Percentiles rank a stretch among this genome's conserved stretches.
Conservation (phyloP, 768 basidiomycete genomes). For the Dentipellis sp. region DNA sequence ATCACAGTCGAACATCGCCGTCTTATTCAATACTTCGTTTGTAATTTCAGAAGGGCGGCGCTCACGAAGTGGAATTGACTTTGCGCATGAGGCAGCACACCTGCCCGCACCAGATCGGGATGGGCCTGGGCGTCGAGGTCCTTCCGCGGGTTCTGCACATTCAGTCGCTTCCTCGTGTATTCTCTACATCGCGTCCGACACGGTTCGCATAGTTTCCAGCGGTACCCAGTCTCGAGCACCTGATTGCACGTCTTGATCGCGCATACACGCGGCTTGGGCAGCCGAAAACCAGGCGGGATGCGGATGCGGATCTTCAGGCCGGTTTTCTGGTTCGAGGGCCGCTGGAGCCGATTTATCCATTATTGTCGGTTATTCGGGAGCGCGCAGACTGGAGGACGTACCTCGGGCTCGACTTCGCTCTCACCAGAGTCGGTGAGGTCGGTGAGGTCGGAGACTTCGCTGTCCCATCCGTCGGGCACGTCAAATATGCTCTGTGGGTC, state of each 20-base stretch:
- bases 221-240: neutral
- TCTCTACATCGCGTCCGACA: neutral
- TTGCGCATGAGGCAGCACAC: no score
- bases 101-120: no score
- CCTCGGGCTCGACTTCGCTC: neutral
- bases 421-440: neutral
- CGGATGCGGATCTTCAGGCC: neutral
- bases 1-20: neutral
- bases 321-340: neutral
- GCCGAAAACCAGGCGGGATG: neutral
- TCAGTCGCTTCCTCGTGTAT: neutral
- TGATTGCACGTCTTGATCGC: neutral
- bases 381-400: neutral
- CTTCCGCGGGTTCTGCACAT: neutral
- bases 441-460: neutral
- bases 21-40: neutral
- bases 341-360: neutral
- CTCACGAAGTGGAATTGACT: no score
- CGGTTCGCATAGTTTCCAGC: neutral
- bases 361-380: neutral
- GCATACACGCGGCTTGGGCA: neutral
- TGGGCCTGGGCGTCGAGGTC: neutral
- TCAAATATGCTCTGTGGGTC: neutral
- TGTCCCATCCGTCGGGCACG: neutral
- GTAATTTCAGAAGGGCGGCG: no score